A percentile compares a stretch with the other conserved stretches of the same genome.
Evolutionary conservation across 768 basidiomycete species (phyloP).

Genomic region (Pisolithus orientalis): DNA sequence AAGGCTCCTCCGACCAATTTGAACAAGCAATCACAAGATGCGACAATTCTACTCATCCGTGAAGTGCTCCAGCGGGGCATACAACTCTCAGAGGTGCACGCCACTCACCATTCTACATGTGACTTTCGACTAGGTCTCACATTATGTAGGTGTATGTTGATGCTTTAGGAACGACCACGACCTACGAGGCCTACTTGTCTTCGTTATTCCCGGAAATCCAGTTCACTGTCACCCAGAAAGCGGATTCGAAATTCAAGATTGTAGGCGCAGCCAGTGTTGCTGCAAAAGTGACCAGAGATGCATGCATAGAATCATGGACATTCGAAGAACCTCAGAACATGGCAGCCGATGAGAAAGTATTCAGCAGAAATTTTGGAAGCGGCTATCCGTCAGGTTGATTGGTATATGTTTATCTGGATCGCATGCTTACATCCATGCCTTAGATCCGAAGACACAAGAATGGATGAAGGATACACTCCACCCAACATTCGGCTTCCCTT

Average conservation of each 20-base stretch:
- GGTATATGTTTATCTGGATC: background rate
- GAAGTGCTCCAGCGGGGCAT: slow-evolving; percentile 80
- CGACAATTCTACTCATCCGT: slow-evolving; percentile 83
- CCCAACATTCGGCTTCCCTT: slow-evolving; percentile 89
- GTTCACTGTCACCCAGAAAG: slow-evolving; percentile 89
- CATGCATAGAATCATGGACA: slow-evolving; percentile 80
- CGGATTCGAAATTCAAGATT: slow-evolving; percentile 94
- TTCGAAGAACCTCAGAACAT: slow-evolving; percentile 54
- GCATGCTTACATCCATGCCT: background rate
- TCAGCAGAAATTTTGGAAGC: slow-evolving; percentile 49
- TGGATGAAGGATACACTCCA: slow-evolving; percentile 78
- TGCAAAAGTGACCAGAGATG: slow-evolving; percentile 93
- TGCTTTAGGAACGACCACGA: slow-evolving; percentile 81
- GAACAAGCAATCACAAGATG: slow-evolving; percentile 83
- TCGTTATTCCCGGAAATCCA: slow-evolving; percentile 73
- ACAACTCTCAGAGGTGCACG: slow-evolving; percentile 63
- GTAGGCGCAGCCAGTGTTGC: slow-evolving; percentile 98
- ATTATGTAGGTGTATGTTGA: slow-evolving; percentile 82
- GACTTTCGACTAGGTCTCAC: background rate
- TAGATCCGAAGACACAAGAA: slow-evolving; percentile 88
- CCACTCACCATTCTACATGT: background rate
- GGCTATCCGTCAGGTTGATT: slow-evolving; percentile 86
- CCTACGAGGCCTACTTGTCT: slow-evolving; percentile 81
- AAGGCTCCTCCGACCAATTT: slow-evolving; percentile 77
- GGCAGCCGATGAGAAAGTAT: background rate